Conservation (phyloP, 2,329 filamentous ascomycete species). For the Penicillium sp. region DNA sequence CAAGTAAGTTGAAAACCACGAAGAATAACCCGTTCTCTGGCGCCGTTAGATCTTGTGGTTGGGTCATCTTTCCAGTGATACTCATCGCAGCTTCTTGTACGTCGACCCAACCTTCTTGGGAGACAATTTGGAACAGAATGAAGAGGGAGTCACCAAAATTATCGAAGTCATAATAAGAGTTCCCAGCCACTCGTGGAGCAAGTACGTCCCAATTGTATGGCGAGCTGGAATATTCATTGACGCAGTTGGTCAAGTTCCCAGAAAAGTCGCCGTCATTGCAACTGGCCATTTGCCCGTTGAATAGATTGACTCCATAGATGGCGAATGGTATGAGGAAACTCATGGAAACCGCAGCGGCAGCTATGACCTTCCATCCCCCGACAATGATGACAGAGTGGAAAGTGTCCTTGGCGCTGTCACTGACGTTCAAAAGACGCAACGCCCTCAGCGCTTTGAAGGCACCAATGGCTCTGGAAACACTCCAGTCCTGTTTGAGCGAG, state of each 20-base stretch:
- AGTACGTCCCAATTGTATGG: constrained; percentile 85
- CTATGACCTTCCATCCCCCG: constrained; percentile 90
- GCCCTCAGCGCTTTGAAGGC: constrained; percentile 97
- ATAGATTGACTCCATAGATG: constrained; percentile 91
- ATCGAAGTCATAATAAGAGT: constrained; percentile 89
- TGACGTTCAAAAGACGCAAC: constrained; percentile 87
- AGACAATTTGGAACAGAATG: constrained; percentile 97
- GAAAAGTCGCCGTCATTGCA: constrained; percentile 74
- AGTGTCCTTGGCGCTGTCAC: constrained; percentile 90
- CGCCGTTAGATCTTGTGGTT: constrained; percentile 67
- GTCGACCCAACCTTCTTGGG: constrained; percentile 95
- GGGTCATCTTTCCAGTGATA: constrained; percentile 73
- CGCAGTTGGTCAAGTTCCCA: constrained; percentile 65
- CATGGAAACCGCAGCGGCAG: constrained; percentile 87
- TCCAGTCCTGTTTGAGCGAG: constrained; percentile 75
- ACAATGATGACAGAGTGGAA: constrained; percentile 96
- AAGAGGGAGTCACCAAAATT: constrained; percentile 92
- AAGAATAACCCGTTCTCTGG: constrained; percentile 93
- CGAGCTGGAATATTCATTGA: constrained; percentile 74
- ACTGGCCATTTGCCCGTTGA: constrained; percentile 73
- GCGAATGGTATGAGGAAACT: constrained; percentile 95
- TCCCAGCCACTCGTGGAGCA: constrained; percentile 75
- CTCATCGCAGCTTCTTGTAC: constrained; percentile 83
- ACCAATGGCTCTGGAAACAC: constrained; percentile 84
- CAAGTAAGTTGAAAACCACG: constrained; percentile 91